Base-by-base conservation (phyloP, 768 basidiomycete genomes). In the Podaxis rugospora region DNA sequence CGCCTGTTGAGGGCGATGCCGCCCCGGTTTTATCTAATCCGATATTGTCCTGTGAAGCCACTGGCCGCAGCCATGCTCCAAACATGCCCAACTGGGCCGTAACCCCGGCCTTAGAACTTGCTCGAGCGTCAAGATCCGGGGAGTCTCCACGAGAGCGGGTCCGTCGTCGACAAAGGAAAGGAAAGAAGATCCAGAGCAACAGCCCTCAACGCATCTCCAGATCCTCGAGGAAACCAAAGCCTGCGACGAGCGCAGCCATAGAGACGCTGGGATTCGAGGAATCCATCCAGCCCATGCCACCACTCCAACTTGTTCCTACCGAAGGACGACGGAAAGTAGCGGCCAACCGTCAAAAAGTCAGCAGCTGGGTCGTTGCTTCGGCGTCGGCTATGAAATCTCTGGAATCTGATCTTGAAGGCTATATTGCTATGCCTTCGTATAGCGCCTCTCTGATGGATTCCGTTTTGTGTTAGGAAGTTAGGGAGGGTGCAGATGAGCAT, bases 1-100 rank as follows among this genome's bases (percentile, higher is more conserved):
- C 44, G 32, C 35, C 35, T 49, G 35, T 23, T 7, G 52, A 49
- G 14, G 47, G n/a, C 37, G 40, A 49, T 55, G 21, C 25, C 23
- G 13, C 23, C 25, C 52, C 35, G 27, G 14, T 27, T 52, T 32
- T 21, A 37, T 47, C 44, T 49, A 16, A 10, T 7, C 35, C 51
- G 3, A 37, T 18, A 16, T 18, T 18, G 25, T 37, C 16, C 9
- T n/a, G 44, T 5, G 44, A 54, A n/a, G 7, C 27, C 16, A 18
- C 18, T 37, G 16, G 49, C 5, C n/a, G 47, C 16, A 32, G 44
- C n/a, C 51, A 55, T n/a, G 49, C 32, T 16, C 10, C 36, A 7
- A 35, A 18, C 9, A 40, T 7, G n/a, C 59, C 75, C 32, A 74
- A 76, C 61, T 76, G 73, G 74, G 75, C 76, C 28, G 50, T 72